A percentile compares a stretch with the other conserved stretches of the same genome.
Conservation (phyloP, 805 yeast genomes). For the Candida endomychidarum region DNA sequence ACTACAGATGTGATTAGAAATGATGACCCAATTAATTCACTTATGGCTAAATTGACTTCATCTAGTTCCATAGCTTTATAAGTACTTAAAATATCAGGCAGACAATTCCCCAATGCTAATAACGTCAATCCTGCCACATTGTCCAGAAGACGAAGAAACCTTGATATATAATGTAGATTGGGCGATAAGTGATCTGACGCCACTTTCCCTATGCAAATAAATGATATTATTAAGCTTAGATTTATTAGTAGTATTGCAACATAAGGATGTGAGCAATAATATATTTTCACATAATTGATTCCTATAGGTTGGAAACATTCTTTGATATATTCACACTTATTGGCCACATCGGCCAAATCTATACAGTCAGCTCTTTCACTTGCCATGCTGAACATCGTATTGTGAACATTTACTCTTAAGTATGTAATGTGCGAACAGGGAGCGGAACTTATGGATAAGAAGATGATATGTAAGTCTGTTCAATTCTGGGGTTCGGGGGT, state of each 20-base stretch:
- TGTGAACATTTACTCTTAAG: neutral
- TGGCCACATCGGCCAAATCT: constrained; percentile 10
- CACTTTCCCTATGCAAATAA: constrained; percentile 67
- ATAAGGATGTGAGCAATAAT: constrained; percentile 28
- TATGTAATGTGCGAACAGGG: constrained; percentile 1
- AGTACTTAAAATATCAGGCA: constrained; percentile 86
- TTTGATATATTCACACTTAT: constrained; percentile 40
- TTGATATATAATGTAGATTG: constrained; percentile 66
- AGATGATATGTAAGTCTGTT: too few relatives aligned
- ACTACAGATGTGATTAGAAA: constrained; percentile 78
- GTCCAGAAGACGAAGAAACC: constrained; percentile 62
- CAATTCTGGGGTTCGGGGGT: too few relatives aligned
- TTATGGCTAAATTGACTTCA: constrained; percentile 77
- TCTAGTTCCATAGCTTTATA: constrained; percentile 74
- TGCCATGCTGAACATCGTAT: neutral
- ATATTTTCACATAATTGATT: constrained; percentile 36
- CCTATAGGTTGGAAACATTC: constrained; percentile 39
- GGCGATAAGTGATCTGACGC: constrained; percentile 86
- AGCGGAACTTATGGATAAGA: neutral
- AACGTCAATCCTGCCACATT: constrained; percentile 83
- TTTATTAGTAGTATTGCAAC: constrained; percentile 3
- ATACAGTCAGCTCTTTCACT: constrained; percentile 1
- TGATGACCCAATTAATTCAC: constrained; percentile 91
- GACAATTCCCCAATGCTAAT: constrained; percentile 87
- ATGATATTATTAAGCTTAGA: constrained; percentile 26